A percentile compares a stretch with the other conserved stretches of the same genome.
Evolutionary conservation across 176 grass and related monocot species (phyloP).

Genomic region (Zoysia japonica): DNA sequence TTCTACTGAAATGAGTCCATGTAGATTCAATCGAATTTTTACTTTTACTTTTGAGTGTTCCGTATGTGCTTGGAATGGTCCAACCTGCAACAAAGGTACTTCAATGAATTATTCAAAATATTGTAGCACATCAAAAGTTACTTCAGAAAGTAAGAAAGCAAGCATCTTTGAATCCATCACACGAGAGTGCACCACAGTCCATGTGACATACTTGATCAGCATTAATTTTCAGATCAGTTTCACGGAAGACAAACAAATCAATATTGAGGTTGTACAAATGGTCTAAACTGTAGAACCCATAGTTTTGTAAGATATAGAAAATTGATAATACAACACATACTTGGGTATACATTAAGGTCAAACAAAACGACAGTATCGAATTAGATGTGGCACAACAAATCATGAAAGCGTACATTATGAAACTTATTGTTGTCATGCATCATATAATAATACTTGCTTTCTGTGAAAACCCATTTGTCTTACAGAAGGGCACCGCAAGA

Average conservation of each 20-base stretch:
- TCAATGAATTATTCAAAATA: constrained; percentile 26
- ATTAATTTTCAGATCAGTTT: constrained; percentile 20
- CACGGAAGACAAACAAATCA: not conserved
- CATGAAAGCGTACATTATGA: not conserved
- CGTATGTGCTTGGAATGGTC: constrained; percentile 69
- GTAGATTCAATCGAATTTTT: constrained; percentile 81
- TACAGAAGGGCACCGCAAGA: constrained; percentile 8
- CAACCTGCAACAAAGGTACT: constrained; percentile 62
- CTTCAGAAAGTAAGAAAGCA: constrained; percentile 9
- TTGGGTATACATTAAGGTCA: not conserved
- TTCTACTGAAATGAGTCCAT: constrained; percentile 88
- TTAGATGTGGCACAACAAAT: not conserved
- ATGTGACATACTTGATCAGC: not conserved
- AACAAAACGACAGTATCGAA: not conserved
- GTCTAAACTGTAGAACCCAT: constrained; percentile 8
- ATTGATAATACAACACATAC: not conserved
- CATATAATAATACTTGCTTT: not conserved
- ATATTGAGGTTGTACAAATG: not conserved
- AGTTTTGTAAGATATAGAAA: not conserved
- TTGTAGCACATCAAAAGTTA: constrained; percentile 17
- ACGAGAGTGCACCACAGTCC: constrained; percentile 15
- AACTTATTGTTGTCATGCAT: not conserved
- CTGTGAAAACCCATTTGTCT: not conserved
- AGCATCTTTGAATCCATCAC: constrained; percentile 24
- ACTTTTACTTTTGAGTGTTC: constrained; percentile 83